Evolutionary conservation across 2,329 filamentous ascomycete species (phyloP), one percentile per base, ranked within the genome.

Genomic region (Hymenoscyphus linearis): DNA sequence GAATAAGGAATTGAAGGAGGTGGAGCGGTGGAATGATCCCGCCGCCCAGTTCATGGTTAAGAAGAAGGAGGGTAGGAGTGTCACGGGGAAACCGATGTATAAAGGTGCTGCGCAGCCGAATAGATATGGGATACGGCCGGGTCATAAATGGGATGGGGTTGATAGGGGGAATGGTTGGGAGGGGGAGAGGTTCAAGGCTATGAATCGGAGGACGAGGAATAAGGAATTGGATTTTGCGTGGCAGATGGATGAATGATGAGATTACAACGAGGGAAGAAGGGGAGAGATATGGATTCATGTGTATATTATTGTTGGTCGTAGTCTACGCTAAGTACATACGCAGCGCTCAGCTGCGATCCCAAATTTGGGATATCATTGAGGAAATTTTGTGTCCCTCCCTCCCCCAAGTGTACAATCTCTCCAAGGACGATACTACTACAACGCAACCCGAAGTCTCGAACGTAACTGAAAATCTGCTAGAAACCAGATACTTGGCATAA

Each of bases 141-240:
- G 95, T 0, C 91, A 96, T 77, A 81, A 91, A 66, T 99, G 95
- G 95, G 95, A 99, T 79, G 95, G 96, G 5, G 95, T 99, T 18
- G 95, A 99, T 79, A 82, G 95, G 66, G 82, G 91, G 22, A 99
- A 91, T 76, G 93, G 93, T 0, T 98, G 97, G 73, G 95, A 99
- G 78, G 89, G 85, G 64, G 88, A 97, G 72, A 89, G 93, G 77
- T 98, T 98, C 77, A 91, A 89, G 73, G 90, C 92, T 2, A 79
- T 93, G 67, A 97, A 97, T 74, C 80, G 85, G 67, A 84, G 84
- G 67, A 85, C 87, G 70, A 86, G 92, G 73, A 85, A 89, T 68
- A 89, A 90, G 75, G 88, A 88, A 35, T 75, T 98, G 71, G 87
- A 93, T 69, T 98, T 97, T 75, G 86, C 89, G 35, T 99, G 93